Percentiles rank a stretch among this genome's conserved stretches.
phyloP scores from a whole-genome alignment of 2,329 filamentous ascomycete genomes.

The Xylaria multiplex region DNA sequence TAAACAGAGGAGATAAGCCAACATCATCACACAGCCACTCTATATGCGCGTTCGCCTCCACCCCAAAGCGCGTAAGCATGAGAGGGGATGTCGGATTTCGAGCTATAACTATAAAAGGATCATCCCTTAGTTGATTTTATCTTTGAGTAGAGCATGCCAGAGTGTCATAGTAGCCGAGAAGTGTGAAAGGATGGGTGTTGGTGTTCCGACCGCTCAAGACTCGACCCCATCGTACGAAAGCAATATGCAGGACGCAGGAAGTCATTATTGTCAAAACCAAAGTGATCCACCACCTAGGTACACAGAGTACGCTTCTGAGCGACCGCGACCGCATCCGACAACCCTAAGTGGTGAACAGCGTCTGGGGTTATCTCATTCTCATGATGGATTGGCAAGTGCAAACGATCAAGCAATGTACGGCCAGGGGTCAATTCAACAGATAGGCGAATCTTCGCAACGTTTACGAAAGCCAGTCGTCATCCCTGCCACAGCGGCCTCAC shows the following conservation, averaged over 20 bases:
- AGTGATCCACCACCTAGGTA: constrained; percentile 14
- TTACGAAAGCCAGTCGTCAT: constrained; percentile 26
- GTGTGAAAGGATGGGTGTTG: background rate
- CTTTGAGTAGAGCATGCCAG: background rate
- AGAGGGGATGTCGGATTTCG: background rate
- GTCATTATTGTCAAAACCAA: background rate
- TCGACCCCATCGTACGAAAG: background rate
- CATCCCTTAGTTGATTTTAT: background rate
- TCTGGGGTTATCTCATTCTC: too few species aligned
- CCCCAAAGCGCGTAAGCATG: background rate
- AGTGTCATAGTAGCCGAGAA: background rate
- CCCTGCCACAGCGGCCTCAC: constrained; percentile 23
- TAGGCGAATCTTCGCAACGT: background rate
- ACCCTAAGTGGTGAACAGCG: too few species aligned
- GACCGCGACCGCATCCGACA: background rate
- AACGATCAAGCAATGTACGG: too few species aligned
- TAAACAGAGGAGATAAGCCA: background rate
- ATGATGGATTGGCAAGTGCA: too few species aligned
- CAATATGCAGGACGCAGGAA: background rate
- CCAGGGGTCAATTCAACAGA: too few species aligned
- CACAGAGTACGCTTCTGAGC: background rate
- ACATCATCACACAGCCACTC: constrained; percentile 12
- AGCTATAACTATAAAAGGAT: background rate
- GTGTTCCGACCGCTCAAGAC: background rate
- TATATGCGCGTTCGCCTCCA: background rate